Percentiles rank a stretch among this genome's conserved stretches.
phyloP scores from a whole-genome alignment of 129 eudicot genomes.

The Ambrosia trifida region DNA sequence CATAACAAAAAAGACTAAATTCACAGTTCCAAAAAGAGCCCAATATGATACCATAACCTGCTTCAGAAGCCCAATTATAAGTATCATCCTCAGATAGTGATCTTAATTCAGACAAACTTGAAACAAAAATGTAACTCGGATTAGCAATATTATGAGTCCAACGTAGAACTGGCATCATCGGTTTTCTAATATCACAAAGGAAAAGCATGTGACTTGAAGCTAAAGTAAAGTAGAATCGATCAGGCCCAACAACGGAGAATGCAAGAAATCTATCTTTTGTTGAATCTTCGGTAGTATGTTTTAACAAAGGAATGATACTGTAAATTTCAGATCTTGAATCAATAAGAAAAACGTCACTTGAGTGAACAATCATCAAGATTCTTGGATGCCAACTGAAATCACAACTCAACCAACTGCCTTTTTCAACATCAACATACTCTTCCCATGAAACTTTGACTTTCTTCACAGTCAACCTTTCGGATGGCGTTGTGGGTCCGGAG shows the following conservation, averaged over 20 bases:
- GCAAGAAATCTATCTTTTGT: constrained; percentile 53
- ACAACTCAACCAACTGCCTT: constrained; percentile 65
- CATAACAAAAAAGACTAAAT: constrained; percentile 72
- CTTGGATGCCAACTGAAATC: constrained; percentile 88
- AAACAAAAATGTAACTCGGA: constrained; percentile 50
- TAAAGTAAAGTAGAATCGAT: constrained; percentile 47
- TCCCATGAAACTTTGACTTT: constrained; percentile 37
- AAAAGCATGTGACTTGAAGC: constrained; percentile 53
- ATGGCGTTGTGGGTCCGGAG: neutral
- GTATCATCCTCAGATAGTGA: constrained; percentile 41
- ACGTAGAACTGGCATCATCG: constrained; percentile 55
- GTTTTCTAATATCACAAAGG: constrained; percentile 76
- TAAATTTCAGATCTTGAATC: constrained; percentile 51
- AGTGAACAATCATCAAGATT: constrained; percentile 54
- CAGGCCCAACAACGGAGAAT: constrained; percentile 50
- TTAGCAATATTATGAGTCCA: constrained; percentile 60
- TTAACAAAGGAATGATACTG: constrained; percentile 47
- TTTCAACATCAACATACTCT: constrained; percentile 25
- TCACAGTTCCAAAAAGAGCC: constrained; percentile 85
- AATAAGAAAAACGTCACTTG: constrained; percentile 50
- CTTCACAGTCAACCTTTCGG: constrained; percentile 31
- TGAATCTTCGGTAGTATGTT: constrained; percentile 15
- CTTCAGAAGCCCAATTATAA: constrained; percentile 53
- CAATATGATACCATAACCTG: constrained; percentile 57
- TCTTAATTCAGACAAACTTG: constrained; percentile 61